Evolutionary conservation across 1,284 basidiomycete species (phyloP), one percentile per base, ranked within the genome.

Genomic region (Tremellales sp.): DNA sequence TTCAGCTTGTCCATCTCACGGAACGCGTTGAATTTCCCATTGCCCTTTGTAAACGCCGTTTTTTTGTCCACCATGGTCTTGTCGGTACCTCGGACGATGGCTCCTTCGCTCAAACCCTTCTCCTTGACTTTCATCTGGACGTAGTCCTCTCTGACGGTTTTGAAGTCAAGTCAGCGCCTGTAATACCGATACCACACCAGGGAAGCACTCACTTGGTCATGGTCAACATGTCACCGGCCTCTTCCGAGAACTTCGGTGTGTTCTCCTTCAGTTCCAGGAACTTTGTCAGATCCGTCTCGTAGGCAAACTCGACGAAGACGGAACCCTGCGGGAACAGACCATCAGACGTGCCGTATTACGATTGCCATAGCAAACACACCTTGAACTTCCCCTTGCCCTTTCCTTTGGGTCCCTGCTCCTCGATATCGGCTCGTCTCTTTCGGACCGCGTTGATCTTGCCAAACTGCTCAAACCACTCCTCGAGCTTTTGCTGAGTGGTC

Each of bases 111-210:
- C 47, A 78, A 74, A 33, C 91, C 91, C 74, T 97, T 95, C 75
- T 97, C 93, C 74, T 89, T 86, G 74, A 93, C 88, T 76, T 97
- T 98, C 90, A 93, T 94, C 57, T 89, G 82, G 64, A 91, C 90
- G 72, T 97, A 98, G 6, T 78, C 89, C 54, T 86, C 84, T 68
- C 87, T 89, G 58, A 22, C n/a, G n/a, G n/a, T 36, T 9, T 36
- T 14, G 24, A 12, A 21, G 7, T 21, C 45, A 34, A 3, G 19
- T 26, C n/a, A 39, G 4, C n/a, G 2, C n/a, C 14, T 13, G 14
- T 27, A 42, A 29, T 16, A 37, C 35, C 29, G 16, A 36, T n/a
- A n/a, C n/a, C n/a, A n/a, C n/a, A n/a, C n/a, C 9, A 36, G 34
- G 40, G 39, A 14, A 28, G 6, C 16, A 12, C 80, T 48, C 56